Percentiles rank a stretch among this genome's conserved stretches.
Evolutionary conservation across 2,329 filamentous ascomycete genomes (phyloP).

Genomic region (Berkeleyomyces rouxiae): DNA sequence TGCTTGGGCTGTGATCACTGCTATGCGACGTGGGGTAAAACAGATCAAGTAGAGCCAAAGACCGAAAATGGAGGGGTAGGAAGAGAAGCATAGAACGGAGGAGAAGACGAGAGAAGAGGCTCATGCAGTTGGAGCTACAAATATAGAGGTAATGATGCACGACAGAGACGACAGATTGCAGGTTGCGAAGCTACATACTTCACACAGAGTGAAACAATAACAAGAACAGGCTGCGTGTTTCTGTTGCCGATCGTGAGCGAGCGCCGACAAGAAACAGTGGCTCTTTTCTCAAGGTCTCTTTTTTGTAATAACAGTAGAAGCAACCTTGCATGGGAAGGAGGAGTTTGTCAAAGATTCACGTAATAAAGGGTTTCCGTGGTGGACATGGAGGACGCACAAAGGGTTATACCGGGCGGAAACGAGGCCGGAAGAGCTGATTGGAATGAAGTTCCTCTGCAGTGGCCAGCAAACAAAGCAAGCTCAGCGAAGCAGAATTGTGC

Average conservation of each 20-base stretch:
- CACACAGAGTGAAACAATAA: not conserved
- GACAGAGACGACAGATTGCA: not conserved
- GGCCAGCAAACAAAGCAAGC: not conserved
- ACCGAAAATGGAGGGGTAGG: conserved; percentile 3
- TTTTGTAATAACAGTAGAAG: not conserved
- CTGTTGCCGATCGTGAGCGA: not conserved
- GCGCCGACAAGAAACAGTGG: not conserved
- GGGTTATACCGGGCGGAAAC: not conserved
- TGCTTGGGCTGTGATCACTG: conserved; percentile 5
- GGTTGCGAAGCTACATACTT: not conserved
- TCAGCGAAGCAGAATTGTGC: not conserved
- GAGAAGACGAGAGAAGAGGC: not conserved
- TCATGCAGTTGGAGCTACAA: not conserved
- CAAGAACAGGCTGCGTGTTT: not conserved
- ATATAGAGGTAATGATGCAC: not conserved
- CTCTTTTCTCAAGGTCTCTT: not conserved
- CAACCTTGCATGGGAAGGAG: not conserved
- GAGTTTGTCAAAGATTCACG: too few species aligned
- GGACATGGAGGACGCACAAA: too few species aligned
- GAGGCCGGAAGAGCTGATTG: not conserved
- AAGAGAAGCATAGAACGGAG: not conserved
- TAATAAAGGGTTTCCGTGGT: too few species aligned
- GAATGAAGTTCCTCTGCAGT: not conserved
- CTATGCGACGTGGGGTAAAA: conserved; percentile 9
- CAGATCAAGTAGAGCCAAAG: not conserved